Evolutionary conservation across 441 rosid species (phyloP), one percentile per base, ranked within the genome.

Genomic region (Mallotus japonicus): DNA sequence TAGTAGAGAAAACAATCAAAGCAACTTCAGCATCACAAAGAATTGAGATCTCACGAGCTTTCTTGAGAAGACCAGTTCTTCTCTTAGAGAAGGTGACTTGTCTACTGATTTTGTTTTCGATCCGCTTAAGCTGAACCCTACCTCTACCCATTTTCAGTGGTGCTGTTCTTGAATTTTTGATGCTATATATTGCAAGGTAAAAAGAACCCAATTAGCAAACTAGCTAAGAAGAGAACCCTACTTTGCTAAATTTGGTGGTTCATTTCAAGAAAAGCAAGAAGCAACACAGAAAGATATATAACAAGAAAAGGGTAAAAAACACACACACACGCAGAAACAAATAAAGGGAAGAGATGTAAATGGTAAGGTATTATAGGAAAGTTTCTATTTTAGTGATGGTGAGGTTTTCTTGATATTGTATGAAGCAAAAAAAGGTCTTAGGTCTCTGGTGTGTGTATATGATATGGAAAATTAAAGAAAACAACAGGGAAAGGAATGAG

Each of bases 51-150:
- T 92, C 97, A 67, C 84, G 89, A 79, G 96, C 90, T 80, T 92
- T 92, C 92, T 92, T 92, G 15, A 90, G 78, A 76, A 92, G 79
- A 40, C 97, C 95, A 6, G 80, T 73, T 75, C 97, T 82, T 22
- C 97, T 78, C 84, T 92, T 92, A 2, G 97, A 92, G 75, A 92
- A 92, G 0, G 96, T 92, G 58, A 90, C 97, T 75, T 92, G 97
- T 68, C 97, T 83, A 72, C 89, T 90, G 53, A 88, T 89, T 80
- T 90, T 89, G 84, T 92, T 90, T 88, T 92, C 97, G 87, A 92
- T 90, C 90, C 89, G 92, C 86, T 81, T 79, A 78, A 92, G 75
- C 80, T 90, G 87, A 86, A 92, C 94, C 86, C 97, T 90, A 71
- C 96, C 97, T 72, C 97, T 85, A 53, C 94, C 97, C 96, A 88